Conservation (phyloP, 371 early-diverging fungal genomes). For the Amoeboaphelidium protococcarum region DNA sequence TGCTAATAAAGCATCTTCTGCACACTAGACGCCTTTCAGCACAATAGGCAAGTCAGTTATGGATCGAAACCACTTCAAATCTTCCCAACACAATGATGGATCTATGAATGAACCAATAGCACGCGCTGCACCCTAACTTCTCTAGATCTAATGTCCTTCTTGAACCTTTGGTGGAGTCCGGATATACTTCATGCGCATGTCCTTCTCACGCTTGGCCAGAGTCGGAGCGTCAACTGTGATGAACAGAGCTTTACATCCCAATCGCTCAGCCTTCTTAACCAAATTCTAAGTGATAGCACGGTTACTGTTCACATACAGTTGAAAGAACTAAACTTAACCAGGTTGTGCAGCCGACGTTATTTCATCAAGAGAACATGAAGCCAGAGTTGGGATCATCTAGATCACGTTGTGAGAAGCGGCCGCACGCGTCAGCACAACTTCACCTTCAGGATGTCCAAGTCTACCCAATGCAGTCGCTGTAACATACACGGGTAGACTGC, state of each 20-base stretch:
- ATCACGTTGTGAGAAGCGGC: slow-evolving; percentile 19
- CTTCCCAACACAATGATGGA: slow-evolving; percentile 42
- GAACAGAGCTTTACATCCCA: slow-evolving; percentile 57
- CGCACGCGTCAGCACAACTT: slow-evolving; percentile 33
- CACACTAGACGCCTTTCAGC: slow-evolving; percentile 59
- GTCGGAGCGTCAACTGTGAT: slow-evolving; percentile 81
- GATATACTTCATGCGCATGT: slow-evolving; percentile 53
- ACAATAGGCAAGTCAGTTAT: slow-evolving; percentile 63
- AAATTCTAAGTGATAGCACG: slow-evolving; percentile 37
- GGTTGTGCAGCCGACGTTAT: slow-evolving; percentile 12
- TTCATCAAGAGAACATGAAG: slow-evolving; percentile 28
- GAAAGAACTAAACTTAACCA: slow-evolving; percentile 42
- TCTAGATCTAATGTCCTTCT: slow-evolving; percentile 4
- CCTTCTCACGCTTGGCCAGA: slow-evolving; percentile 61
- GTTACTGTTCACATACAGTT: slow-evolving; percentile 58
- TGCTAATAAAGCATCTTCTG: slow-evolving; percentile 64
- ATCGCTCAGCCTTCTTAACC: slow-evolving; percentile 44
- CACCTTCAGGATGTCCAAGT: slow-evolving; percentile 46
- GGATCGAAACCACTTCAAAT: slow-evolving; percentile 49
- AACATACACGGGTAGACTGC: slow-evolving; percentile 17
- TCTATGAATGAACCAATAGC: slow-evolving; percentile 14
- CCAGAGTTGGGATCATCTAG: slow-evolving; percentile 42
- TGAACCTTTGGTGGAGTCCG: slow-evolving; percentile 13
- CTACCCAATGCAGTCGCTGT: slow-evolving; percentile 26
- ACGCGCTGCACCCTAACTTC: slow-evolving; percentile 5